Evolutionary conservation across 2,329 filamentous ascomycete genomes (phyloP), one percentile per base, ranked within the genome.

Genomic region (Pestalotiopsis sp.): DNA sequence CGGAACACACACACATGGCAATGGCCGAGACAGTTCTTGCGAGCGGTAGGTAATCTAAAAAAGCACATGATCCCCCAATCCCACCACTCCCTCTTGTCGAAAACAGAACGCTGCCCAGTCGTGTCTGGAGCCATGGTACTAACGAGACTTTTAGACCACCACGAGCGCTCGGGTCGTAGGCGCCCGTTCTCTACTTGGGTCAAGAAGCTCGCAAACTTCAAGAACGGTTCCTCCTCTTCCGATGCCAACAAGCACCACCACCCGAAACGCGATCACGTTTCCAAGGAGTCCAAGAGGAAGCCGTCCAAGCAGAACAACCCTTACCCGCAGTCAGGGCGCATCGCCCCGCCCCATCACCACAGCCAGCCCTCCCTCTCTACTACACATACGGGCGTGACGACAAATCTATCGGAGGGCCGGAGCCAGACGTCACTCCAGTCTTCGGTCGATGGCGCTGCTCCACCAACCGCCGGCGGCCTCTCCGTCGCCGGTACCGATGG

Each of bases 101-200:
- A 27, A 20, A 23, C 20, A 13, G 25, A 23, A 59, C 59, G 13
- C 36, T 39, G 23, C 36, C 39, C 59, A 36, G 31, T 62, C 23
- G 36, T 62, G 23, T 11, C 59, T 12, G 13, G 13, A 41, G 20
- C 11, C 20, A 71, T 49, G 20, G 25, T 57, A 17, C 64, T 66
- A 57, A 67, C 39, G 56, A 17, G 56, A 39, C 65, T 58, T 67
- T 74, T 81, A 94, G 92, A 94, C 80, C 59, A 36, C 59, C 86
- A 90, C 73, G 83, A 84, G 73, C 83, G 87, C 73, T 73, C 82
- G 77, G 88, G 88, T 75, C 92, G 94, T 73, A 91, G 94, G 75
- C 90, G 93, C 72, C 95, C 95, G 27, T 98, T 98, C 78, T 89
- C 95, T 61, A 93, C 91, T 73, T 97, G 95, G 92, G 94, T 99